A percentile compares a stretch with the other conserved stretches of the same genome.
These are phyloP conservation scores for Pneumocystis carinii DNA, from an alignment of 1,139 yeast species.

Conservation along the genomic window DNA sequence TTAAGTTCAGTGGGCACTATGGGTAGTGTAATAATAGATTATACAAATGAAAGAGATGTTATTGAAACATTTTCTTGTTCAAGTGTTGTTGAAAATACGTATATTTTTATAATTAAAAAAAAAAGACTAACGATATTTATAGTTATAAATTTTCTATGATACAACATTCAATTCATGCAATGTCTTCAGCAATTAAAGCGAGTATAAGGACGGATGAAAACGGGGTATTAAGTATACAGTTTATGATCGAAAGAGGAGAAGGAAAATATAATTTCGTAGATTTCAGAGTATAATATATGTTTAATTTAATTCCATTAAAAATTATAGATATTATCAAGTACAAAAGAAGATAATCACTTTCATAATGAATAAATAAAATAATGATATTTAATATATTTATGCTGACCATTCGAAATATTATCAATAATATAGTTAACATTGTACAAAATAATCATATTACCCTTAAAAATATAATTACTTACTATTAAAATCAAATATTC, in stretches of 20 bases:
- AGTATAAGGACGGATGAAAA: conserved; percentile 15
- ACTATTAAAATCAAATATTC: neutral
- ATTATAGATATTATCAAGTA: neutral
- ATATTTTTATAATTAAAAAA: conserved; percentile 2
- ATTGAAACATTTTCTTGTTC: conserved; percentile 14
- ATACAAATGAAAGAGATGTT: conserved; percentile 14
- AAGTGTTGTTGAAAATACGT: conserved; percentile 10
- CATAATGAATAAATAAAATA: neutral
- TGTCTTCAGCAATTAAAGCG: conserved; percentile 15
- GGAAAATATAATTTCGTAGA: conserved; percentile 11
- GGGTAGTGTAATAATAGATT: conserved; percentile 15
- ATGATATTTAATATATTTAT: neutral
- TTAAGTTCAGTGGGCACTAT: conserved; percentile 12
- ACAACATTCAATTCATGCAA: conserved; percentile 15
- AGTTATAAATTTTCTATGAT: conserved; percentile 2
- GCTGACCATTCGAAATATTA: neutral
- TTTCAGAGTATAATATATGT: conserved; percentile 4
- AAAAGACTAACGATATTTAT: neutral
- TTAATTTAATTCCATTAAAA: neutral
- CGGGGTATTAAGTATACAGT: conserved; percentile 18
- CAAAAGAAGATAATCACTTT: neutral
- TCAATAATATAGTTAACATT: neutral
- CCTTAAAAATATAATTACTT: neutral
- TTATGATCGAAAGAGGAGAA: conserved; percentile 16
- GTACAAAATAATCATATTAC: neutral